Evolutionary conservation across 1,139 yeast genomes (phyloP).

Genomic region (Protomyces inundatus): DNA sequence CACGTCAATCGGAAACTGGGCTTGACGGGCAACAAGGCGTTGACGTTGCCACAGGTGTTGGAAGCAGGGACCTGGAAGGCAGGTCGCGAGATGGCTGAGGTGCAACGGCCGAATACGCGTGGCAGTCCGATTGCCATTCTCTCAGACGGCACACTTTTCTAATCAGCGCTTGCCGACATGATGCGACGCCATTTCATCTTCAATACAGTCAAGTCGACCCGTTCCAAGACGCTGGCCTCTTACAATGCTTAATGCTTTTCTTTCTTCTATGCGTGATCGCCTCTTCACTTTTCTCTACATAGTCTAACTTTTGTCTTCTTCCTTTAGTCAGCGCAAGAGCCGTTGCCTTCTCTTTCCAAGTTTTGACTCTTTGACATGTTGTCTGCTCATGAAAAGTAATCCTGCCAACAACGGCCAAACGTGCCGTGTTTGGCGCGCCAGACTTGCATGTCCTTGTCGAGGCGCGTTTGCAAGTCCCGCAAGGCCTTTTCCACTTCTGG

Average conservation of each 20-base stretch:
- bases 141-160: constrained; percentile 53
- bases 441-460: background rate
- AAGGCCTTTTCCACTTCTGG: background rate
- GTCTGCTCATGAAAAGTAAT: background rate
- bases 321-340: too few species aligned
- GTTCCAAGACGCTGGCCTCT: too few species aligned
- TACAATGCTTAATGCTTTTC: too few species aligned
- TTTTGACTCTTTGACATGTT: too few species aligned
- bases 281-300: too few species aligned
- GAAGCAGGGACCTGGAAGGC: constrained; percentile 65
- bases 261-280: too few species aligned
- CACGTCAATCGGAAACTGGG: constrained; percentile 45
- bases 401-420: background rate
- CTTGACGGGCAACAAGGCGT: constrained; percentile 36
- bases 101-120: constrained; percentile 45
- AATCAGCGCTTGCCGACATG: background rate
- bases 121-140: constrained; percentile 57
- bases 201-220: too few species aligned
- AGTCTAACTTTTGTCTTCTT: too few species aligned
- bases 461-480: background rate
- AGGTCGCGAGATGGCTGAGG: constrained; percentile 53
- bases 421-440: background rate
- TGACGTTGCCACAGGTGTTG: constrained; percentile 51
- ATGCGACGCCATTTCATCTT: too few species aligned
- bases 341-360: too few species aligned